phyloP scores from a whole-genome alignment of 2,329 filamentous ascomycete species.

The Xylariaceae sp. region DNA sequence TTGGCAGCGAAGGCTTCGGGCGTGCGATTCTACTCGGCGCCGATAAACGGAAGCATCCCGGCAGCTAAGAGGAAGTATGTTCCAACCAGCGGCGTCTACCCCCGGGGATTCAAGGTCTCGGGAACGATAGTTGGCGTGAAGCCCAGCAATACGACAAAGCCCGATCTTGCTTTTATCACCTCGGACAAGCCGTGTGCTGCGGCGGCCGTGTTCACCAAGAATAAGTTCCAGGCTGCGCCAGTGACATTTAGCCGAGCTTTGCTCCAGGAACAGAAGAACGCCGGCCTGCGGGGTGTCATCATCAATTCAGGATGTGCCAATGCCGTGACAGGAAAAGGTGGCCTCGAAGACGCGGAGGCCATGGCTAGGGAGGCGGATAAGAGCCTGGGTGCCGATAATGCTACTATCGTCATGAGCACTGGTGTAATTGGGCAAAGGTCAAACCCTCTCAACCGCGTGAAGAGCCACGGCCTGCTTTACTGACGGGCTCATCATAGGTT shows the following conservation, averaged over 20 bases:
- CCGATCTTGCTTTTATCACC: conserved; percentile 85
- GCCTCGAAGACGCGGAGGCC: conserved; percentile 80
- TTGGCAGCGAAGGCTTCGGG: conserved; percentile 15
- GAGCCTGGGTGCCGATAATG: conserved; percentile 51
- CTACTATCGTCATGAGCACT: conserved; percentile 96
- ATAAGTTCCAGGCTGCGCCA: conserved; percentile 96
- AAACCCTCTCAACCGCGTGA: conserved; percentile 15
- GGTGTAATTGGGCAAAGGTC: conserved; percentile 94
- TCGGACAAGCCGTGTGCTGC: conserved; percentile 86
- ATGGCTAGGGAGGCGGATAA: conserved; percentile 83
- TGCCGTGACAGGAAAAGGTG: conserved; percentile 89
- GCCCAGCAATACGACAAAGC: conserved; percentile 85
- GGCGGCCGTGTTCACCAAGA: conserved; percentile 94
- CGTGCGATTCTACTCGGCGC: conserved; percentile 57
- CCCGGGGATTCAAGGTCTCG: conserved; percentile 84
- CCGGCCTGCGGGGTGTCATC: conserved; percentile 77
- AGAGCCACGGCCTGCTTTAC: conserved; percentile 8
- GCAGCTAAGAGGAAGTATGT: conserved; percentile 88
- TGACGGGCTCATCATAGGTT: conserved; percentile 56
- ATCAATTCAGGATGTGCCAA: conserved; percentile 98
- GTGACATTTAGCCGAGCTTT: conserved; percentile 82
- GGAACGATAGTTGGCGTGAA: conserved; percentile 94
- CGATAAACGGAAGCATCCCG: conserved; percentile 64
- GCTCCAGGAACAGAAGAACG: conserved; percentile 65
- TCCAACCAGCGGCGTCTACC: conserved; percentile 82